Percentiles rank a stretch among this genome's conserved stretches.
phyloP scores from a whole-genome alignment of 768 basidiomycete genomes.

The Lepiota brunneoincarnata region DNA sequence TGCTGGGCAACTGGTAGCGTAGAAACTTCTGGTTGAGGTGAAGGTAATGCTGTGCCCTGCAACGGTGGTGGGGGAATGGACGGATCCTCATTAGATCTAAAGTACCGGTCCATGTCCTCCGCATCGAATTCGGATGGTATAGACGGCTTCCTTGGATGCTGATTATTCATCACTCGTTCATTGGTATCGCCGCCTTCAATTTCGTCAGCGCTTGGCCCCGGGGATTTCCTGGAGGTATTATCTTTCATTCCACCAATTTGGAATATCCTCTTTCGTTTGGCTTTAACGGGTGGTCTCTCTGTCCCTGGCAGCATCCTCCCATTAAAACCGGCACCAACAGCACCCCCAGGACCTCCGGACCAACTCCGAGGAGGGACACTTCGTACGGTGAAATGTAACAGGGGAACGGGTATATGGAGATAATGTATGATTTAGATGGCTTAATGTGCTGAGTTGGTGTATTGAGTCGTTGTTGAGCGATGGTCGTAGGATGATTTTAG shows the following conservation, averaged over 20 bases:
- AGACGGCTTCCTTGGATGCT: background rate
- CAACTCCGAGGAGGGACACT: conserved; percentile 69
- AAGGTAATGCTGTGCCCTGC: background rate
- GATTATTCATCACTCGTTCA: background rate
- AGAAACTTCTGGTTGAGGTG: background rate
- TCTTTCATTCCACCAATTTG: conserved; percentile 46
- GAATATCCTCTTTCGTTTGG: conserved; percentile 72
- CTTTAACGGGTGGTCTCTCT: conserved; percentile 63
- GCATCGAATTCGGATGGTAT: conserved; percentile 50
- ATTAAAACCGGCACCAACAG: conserved; percentile 14
- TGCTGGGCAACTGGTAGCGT: background rate
- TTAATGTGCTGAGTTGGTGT: conserved; percentile 83
- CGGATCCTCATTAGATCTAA: conserved; percentile 35
- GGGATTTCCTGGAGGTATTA: conserved; percentile 11
- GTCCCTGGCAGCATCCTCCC: conserved; percentile 26
- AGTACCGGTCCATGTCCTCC: conserved; percentile 75
- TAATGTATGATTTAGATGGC: conserved; percentile 88
- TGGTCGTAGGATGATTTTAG: conserved; percentile 64
- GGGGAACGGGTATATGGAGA: conserved; percentile 89
- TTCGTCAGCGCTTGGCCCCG: conserved; percentile 15
- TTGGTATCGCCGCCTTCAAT: background rate
- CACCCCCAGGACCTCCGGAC: conserved; percentile 14
- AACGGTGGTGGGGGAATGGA: background rate
- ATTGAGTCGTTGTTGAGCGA: conserved; percentile 69
- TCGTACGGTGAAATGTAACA: conserved; percentile 90